Base-by-base conservation (phyloP, 2,329 filamentous ascomycete species). In the Talaromyces amestolkiae region DNA sequence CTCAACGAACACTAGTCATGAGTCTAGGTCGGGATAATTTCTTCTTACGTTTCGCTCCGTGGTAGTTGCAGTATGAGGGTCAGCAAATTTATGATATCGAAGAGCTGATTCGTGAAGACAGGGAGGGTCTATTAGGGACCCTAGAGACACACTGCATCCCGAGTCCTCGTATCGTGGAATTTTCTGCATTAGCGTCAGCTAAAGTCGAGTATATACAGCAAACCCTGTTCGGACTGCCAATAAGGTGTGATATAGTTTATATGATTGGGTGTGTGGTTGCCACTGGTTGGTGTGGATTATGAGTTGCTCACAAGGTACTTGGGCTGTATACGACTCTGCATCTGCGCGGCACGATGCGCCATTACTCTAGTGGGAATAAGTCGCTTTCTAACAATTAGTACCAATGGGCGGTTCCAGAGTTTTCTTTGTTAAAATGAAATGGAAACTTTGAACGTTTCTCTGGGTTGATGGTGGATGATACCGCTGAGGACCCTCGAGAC, bases 261-360 rank as follows among this genome's bases (percentile, higher is more conserved):
- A 54, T n/a, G 51, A 35, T 33, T 45, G 37, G 61, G 11, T 35
- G n/a, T 31, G 35, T 43, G 13, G 51, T 31, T 31, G 27, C 27
- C 27, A 31, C 27, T 31, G 27, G 27, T 31, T 63, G 35, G 22
- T 45, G 37, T 45, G 39, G 56, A 31, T 33, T 43, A 24, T 31
- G 31, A 45, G 33, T 64, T 64, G 62, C 62, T 59, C 62, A 22
- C 54, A 64, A 64, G 62, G 62, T 64, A 13, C 54, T 64, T 33
- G 41, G 27, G 11, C 24, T 37, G 10, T 35, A 35, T 56, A 56
- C 51, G n/a, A 56, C 53, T 37, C 33, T 22, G 19, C 51, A 3
- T 35, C 51, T 35, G 35, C n/a, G 58, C 56, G 35, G 37, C 35
- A 58, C 19, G 35, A 3, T 43, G 56, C 56, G 56, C 56, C 11